These are phyloP conservation scores for Calamus simplicifolius DNA, from an alignment of 176 grass and related monocot genomes.

Conservation along the genomic window DNA sequence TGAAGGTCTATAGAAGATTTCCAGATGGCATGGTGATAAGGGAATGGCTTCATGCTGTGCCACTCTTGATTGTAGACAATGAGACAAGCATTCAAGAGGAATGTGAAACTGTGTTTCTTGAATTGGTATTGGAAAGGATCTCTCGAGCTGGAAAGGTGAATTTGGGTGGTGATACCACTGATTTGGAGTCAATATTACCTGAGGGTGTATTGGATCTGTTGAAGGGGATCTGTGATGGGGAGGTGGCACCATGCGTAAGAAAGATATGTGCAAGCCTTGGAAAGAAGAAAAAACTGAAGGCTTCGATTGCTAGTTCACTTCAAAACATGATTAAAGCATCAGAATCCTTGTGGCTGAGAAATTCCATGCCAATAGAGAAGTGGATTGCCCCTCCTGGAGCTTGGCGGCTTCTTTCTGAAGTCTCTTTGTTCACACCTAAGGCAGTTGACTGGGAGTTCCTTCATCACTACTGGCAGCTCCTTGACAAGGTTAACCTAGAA, in stretches of 20 bases:
- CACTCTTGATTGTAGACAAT: constrained; percentile 73
- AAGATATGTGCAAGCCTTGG: constrained; percentile 89
- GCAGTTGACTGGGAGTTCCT: constrained; percentile 83
- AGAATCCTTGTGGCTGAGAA: constrained; percentile 51
- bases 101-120: constrained; percentile 88
- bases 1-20: constrained; percentile 58
- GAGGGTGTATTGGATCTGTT: constrained; percentile 58
- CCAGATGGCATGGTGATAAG: constrained; percentile 58
- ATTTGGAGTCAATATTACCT: constrained; percentile 49
- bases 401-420: constrained; percentile 87
- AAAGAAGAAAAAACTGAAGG: constrained; percentile 88
- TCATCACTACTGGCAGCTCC: constrained; percentile 82
- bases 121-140: constrained; percentile 76
- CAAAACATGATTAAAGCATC: constrained; percentile 73
- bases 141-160: constrained; percentile 48
- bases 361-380: constrained; percentile 43
- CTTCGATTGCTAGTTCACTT: constrained; percentile 58
- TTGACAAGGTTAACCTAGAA: constrained; percentile 58
- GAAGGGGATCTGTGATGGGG: constrained; percentile 67
- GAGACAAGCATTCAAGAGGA: constrained; percentile 89
- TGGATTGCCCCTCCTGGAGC: constrained; percentile 74
- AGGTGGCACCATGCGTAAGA: constrained; percentile 61
- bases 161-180: constrained; percentile 20
- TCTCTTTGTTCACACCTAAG: constrained; percentile 70
- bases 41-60: constrained; percentile 88